Evolutionary conservation across 768 basidiomycete genomes (phyloP).

Genomic region (Termitomyces sp.): DNA sequence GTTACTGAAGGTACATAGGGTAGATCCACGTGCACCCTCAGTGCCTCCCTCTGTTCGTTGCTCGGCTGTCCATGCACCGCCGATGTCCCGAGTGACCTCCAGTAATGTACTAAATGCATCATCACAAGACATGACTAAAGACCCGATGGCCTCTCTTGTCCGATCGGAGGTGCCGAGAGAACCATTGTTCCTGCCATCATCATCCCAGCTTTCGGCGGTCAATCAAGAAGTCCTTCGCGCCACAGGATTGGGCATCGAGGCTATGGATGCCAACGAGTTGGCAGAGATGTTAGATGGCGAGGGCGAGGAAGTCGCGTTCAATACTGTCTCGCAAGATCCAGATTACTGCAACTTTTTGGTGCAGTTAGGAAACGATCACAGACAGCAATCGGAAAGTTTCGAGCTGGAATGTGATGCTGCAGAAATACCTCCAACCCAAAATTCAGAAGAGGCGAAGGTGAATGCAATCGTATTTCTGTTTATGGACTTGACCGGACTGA

Average conservation of each 20-base stretch:
- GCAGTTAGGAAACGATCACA: constrained; percentile 15
- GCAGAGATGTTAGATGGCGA: constrained; percentile 55
- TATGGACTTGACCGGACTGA: background rate
- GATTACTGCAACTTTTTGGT: constrained; percentile 6
- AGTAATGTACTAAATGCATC: background rate
- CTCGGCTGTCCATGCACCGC: background rate
- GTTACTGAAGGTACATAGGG: constrained; percentile 43
- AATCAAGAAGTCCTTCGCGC: constrained; percentile 47
- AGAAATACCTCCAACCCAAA: constrained; percentile 37
- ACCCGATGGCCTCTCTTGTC: constrained; percentile 4
- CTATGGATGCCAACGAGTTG: constrained; percentile 60
- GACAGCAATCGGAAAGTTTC: constrained; percentile 22
- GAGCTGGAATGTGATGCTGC: constrained; percentile 29
- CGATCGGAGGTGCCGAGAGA: constrained; percentile 17
- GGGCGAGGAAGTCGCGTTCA: constrained; percentile 48
- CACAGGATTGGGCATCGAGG: constrained; percentile 63
- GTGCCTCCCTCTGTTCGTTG: constrained; percentile 4
- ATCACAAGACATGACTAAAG: background rate
- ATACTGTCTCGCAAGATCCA: constrained; percentile 24
- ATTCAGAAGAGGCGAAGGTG: constrained; percentile 29
- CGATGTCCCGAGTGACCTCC: background rate
- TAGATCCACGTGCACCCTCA: constrained; percentile 13
- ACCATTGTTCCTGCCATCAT: constrained; percentile 40
- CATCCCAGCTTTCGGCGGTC: constrained; percentile 56
- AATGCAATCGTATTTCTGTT: background rate